A percentile compares a stretch with the other conserved stretches of the same genome.
phyloP scores from a whole-genome alignment of 148 eudicot species.

The Limonium bicolor region DNA sequence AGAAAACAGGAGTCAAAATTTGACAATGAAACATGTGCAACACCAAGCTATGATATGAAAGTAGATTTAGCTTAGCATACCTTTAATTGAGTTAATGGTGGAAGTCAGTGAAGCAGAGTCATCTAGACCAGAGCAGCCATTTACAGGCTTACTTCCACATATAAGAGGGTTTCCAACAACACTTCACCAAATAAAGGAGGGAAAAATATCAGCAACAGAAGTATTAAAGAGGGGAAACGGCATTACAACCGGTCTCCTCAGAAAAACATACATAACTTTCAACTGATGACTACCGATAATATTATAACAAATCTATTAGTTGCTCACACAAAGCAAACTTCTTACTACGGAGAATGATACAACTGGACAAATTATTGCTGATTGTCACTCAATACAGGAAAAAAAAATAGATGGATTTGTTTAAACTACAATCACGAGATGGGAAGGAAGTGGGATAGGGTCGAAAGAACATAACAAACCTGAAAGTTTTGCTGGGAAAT shows the following conservation, averaged over 20 bases:
- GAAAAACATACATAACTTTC: not conserved
- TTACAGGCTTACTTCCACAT: conserved; percentile 49
- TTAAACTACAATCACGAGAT: not conserved
- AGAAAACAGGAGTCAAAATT: not conserved
- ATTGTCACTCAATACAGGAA: not conserved
- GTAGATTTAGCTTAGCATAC: conserved; percentile 10
- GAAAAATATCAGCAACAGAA: not conserved
- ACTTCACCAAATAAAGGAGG: conserved; percentile 14
- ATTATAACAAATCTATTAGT: not conserved
- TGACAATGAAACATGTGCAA: not conserved
- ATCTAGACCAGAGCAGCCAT: conserved; percentile 56
- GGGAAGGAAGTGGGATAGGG: too few relatives aligned
- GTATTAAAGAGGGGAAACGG: too few relatives aligned
- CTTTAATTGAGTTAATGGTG: conserved; percentile 40
- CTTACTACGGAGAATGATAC: conserved; percentile 5
- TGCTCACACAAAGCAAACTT: not conserved
- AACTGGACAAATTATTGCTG: not conserved
- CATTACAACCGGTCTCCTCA: too few relatives aligned
- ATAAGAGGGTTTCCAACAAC: conserved; percentile 60
- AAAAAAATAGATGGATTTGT: not conserved
- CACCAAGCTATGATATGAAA: not conserved
- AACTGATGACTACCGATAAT: not conserved
- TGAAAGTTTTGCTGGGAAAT: conserved; percentile 72
- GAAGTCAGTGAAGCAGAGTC: conserved; percentile 47
- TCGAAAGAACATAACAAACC: conserved; percentile 23